Conservation (phyloP, 495 filamentous ascomycete species). For the Xylaria curta region DNA sequence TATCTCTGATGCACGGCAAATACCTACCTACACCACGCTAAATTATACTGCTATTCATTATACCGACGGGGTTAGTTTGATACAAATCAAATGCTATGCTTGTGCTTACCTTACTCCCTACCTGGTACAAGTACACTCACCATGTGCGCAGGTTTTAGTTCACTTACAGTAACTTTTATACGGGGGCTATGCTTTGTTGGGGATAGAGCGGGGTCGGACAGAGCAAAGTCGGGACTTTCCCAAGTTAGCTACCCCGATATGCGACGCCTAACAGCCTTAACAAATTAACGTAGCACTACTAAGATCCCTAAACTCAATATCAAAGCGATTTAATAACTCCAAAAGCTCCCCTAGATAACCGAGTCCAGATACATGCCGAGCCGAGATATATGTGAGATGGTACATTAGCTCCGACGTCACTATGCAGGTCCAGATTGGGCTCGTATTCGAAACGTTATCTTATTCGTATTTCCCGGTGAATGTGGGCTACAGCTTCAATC, state of each 20-base stretch:
- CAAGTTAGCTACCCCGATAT: conserved; percentile 20
- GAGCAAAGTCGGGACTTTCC: conserved; percentile 8
- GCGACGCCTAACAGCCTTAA: background rate
- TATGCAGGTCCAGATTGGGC: background rate
- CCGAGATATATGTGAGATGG: background rate
- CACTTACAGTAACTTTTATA: conserved; percentile 6
- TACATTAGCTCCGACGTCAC: background rate
- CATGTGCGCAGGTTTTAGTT: background rate
- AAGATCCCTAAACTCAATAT: background rate
- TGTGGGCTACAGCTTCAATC: background rate
- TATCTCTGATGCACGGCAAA: background rate
- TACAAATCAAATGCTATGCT: background rate
- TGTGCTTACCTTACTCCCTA: background rate
- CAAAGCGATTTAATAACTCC: background rate
- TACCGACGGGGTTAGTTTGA: background rate
- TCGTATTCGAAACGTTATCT: background rate
- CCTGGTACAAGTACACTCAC: background rate
- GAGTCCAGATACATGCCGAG: conserved; percentile 1
- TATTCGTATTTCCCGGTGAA: background rate
- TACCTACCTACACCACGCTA: background rate
- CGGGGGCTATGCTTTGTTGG: background rate
- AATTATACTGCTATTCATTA: background rate
- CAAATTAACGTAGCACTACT: background rate
- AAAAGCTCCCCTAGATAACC: conserved; percentile 11
- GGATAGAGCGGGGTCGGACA: background rate